Evolutionary conservation across 768 basidiomycete genomes (phyloP).

Genomic region (Cantharellus anzutake): DNA sequence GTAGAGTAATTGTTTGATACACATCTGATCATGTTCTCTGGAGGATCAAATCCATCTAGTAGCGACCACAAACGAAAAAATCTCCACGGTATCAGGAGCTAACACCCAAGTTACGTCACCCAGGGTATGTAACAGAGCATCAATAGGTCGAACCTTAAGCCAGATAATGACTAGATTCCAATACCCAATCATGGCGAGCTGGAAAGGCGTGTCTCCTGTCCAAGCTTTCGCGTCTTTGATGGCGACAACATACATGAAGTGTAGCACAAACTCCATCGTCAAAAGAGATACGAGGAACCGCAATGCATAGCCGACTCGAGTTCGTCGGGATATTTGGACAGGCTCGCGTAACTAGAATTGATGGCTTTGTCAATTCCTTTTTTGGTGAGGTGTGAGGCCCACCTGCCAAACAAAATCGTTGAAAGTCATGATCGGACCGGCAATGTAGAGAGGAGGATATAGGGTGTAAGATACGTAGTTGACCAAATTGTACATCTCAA

Average conservation of each 20-base stretch:
- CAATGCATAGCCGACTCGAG: constrained; percentile 34
- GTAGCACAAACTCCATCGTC: constrained; percentile 80
- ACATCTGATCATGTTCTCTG: constrained; percentile 98
- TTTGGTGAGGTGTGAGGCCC: constrained; percentile 10
- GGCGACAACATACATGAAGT: constrained; percentile 92
- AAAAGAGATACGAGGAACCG: constrained; percentile 56
- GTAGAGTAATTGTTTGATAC: constrained; percentile 95
- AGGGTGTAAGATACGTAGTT: constrained; percentile 75
- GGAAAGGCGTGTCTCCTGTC: constrained; percentile 53
- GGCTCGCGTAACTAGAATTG: constrained; percentile 40
- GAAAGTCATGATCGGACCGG: constrained; percentile 90
- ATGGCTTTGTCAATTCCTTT: background rate
- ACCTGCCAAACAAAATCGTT: constrained; percentile 95
- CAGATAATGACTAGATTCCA: constrained; percentile 95
- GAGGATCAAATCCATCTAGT: constrained; percentile 72
- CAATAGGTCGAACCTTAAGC: constrained; percentile 56
- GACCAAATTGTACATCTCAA: constrained; percentile 34
- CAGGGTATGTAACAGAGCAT: background rate
- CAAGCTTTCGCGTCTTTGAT: constrained; percentile 83
- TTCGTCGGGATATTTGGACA: constrained; percentile 21
- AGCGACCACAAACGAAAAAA: constrained; percentile 94
- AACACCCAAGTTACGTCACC: background rate
- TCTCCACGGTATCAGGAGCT: constrained; percentile 90
- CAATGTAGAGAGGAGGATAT: constrained; percentile 89
- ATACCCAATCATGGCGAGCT: constrained; percentile 85